phyloP scores from a whole-genome alignment of 257 asterid species.

The Solanum sparsipilum region DNA sequence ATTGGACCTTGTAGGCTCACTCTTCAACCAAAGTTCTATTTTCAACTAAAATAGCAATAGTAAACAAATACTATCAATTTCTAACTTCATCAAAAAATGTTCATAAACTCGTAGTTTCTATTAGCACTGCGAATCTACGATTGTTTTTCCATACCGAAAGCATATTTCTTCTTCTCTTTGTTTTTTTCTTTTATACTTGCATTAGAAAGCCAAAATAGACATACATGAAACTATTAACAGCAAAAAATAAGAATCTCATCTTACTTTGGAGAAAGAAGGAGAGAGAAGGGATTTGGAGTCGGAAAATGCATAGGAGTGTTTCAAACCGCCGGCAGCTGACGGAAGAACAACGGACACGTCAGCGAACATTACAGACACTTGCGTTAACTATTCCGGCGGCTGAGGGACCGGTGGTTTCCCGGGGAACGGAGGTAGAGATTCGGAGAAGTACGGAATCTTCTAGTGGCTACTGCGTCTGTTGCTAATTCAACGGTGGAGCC shows the following conservation, averaged over 20 bases:
- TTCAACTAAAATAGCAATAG: neutral
- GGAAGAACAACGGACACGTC: slow-evolving; percentile 44
- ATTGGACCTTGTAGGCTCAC: neutral
- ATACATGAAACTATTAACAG: neutral
- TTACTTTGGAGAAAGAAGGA: slow-evolving; percentile 37
- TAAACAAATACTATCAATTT: neutral
- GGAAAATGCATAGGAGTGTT: slow-evolving; percentile 22
- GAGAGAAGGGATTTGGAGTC: slow-evolving; percentile 31
- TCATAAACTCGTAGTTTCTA: neutral
- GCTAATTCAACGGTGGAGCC: neutral
- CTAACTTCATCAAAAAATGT: neutral
- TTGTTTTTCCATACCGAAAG: neutral
- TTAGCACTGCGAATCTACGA: neutral
- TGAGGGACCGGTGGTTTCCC: neutral
- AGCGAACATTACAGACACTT: slow-evolving; percentile 38
- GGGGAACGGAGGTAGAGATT: neutral
- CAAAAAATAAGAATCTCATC: neutral
- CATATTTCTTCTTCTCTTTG: neutral
- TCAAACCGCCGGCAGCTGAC: slow-evolving; percentile 29
- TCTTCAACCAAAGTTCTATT: neutral
- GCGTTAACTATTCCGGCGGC: slow-evolving; percentile 15
- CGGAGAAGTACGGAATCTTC: neutral
- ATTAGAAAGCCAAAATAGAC: neutral
- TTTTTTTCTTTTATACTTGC: neutral
- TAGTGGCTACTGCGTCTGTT: neutral